A percentile compares a stretch with the other conserved stretches of the same genome.
These are phyloP conservation scores for Candida easanensis DNA, from an alignment of 805 yeast species.

Conservation along the genomic window DNA sequence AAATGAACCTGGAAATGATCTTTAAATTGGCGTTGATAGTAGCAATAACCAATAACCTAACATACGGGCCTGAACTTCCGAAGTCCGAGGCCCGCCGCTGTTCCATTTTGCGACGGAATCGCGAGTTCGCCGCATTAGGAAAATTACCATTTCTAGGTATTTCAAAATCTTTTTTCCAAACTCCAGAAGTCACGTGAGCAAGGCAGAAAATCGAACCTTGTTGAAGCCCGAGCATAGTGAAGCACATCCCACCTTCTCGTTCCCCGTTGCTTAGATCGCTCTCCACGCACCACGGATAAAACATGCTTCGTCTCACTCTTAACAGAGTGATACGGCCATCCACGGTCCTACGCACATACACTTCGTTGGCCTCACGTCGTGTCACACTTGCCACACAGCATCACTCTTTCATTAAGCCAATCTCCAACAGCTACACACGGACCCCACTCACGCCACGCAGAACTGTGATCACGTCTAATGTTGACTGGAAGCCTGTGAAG, in stretches of 20 bases:
- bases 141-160: background rate
- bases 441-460: conserved; percentile 1
- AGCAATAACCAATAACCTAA: too few relatives aligned
- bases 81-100: background rate
- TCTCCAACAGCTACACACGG: background rate
- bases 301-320: conserved; percentile 1
- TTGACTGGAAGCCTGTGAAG: conserved; percentile 83
- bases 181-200: too few relatives aligned
- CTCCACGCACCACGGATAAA: too few relatives aligned
- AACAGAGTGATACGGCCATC: background rate
- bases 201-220: too few relatives aligned
- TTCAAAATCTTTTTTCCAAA: background rate
- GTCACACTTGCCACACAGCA: background rate
- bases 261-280: too few relatives aligned
- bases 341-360: background rate
- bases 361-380: conserved; percentile 1
- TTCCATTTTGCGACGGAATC: background rate
- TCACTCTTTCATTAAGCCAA: background rate
- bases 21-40: too few relatives aligned
- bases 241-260: too few relatives aligned
- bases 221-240: too few relatives aligned
- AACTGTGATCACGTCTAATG: conserved; percentile 59
- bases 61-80: too few relatives aligned
- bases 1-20: too few relatives aligned
- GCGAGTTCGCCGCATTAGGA: background rate